Conservation (phyloP, 208 protist species). For the Wallacemonas sp. region DNA sequence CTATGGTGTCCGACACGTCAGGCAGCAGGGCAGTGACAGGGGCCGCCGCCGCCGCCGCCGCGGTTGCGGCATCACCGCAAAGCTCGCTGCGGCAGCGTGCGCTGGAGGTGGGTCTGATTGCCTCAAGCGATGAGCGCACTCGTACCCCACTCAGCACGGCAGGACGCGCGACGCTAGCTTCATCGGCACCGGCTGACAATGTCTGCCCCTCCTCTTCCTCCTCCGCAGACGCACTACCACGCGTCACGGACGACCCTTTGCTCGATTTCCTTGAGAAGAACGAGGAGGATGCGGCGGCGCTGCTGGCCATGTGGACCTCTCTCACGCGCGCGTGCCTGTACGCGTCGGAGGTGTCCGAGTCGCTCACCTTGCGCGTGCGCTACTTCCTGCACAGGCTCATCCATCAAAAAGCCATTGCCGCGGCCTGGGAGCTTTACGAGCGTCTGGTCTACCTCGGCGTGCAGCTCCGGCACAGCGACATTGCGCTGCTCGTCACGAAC, state of each 20-base stretch:
- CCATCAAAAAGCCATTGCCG: constrained; percentile 55
- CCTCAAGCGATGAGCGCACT: constrained; percentile 3
- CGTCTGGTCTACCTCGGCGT: constrained; percentile 69
- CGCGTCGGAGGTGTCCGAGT: constrained; percentile 74
- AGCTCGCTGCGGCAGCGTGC: constrained; percentile 4
- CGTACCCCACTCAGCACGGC: not conserved
- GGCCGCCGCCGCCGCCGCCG: not conserved
- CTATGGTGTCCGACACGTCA: no score
- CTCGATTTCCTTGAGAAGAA: constrained; percentile 67
- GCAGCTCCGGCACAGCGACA: constrained; percentile 65
- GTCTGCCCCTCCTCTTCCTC: no score
- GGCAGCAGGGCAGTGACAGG: no score
- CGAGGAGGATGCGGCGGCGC: constrained; percentile 66
- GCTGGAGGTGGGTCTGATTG: constrained; percentile 18
- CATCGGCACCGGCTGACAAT: no score
- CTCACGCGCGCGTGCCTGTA: constrained; percentile 77
- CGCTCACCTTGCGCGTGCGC: constrained; percentile 56
- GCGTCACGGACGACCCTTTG: no score
- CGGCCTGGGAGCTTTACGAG: constrained; percentile 70
- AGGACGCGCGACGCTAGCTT: no score
- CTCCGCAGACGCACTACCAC: no score
- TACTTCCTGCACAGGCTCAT: constrained; percentile 78
- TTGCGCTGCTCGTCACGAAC: constrained; percentile 69
- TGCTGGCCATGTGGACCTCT: constrained; percentile 84
- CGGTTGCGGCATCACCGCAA: not conserved